These are phyloP conservation scores for Trichophaea hybrida DNA, from an alignment of 2,329 filamentous ascomycete genomes.

Conservation along the genomic window DNA sequence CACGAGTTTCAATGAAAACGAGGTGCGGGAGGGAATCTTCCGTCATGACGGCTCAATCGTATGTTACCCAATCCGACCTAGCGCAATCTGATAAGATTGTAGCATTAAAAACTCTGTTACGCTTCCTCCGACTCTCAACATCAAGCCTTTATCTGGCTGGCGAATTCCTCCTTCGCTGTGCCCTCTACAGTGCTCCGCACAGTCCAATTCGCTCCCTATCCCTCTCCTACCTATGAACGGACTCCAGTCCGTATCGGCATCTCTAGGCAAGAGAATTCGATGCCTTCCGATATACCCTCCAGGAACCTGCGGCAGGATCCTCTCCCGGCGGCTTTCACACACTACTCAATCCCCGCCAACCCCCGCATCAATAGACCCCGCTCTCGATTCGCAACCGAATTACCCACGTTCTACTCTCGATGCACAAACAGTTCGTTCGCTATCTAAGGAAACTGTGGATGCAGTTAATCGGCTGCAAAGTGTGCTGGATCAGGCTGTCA, in stretches of 20 bases:
- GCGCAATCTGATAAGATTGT: too few relatives aligned
- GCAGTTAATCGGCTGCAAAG: background rate
- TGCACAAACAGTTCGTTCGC: background rate
- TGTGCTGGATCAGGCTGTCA: background rate
- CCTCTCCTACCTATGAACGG: slow-evolving; percentile 16
- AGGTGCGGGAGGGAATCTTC: too few relatives aligned
- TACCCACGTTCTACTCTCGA: background rate
- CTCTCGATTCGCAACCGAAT: background rate
- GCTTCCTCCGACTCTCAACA: background rate
- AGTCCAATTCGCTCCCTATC: background rate
- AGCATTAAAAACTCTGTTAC: too few relatives aligned
- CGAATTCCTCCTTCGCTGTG: background rate
- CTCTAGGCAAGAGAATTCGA: slow-evolving; percentile 13
- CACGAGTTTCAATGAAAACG: too few relatives aligned
- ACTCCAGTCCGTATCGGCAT: slow-evolving; percentile 14
- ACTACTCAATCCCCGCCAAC: background rate
- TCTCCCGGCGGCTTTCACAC: slow-evolving; percentile 13
- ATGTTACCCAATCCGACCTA: too few relatives aligned
- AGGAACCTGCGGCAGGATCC: slow-evolving; percentile 13
- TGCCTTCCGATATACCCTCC: slow-evolving; percentile 14
- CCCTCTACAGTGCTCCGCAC: background rate
- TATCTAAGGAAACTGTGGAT: background rate
- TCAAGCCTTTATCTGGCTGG: background rate
- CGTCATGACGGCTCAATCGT: too few relatives aligned
- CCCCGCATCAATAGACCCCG: background rate